Conservation (phyloP, 345 rosid species). For the Eucalyptus globulus region DNA sequence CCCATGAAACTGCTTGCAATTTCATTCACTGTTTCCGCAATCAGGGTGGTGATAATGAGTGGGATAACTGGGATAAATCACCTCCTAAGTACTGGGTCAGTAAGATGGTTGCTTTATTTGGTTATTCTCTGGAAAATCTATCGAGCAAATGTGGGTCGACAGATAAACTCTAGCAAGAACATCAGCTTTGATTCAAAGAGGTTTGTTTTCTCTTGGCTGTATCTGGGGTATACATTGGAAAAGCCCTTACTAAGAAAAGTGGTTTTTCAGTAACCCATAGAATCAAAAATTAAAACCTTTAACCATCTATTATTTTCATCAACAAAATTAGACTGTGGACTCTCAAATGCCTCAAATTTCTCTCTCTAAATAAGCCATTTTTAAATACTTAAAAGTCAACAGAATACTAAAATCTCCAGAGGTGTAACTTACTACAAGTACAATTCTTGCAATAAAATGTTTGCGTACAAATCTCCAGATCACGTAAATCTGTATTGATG, state of each 20-base stretch:
- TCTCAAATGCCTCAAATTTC: background rate
- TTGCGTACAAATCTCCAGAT: background rate
- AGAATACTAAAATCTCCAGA: background rate
- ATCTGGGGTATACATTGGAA: background rate
- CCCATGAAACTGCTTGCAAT: constrained; percentile 88
- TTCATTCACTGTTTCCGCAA: constrained; percentile 91
- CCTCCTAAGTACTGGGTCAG: constrained; percentile 82
- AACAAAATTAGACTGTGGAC: background rate
- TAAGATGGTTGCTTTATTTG: constrained; percentile 82
- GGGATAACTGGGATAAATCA: constrained; percentile 94
- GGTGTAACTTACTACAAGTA: background rate
- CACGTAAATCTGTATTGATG: background rate
- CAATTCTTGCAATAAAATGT: background rate
- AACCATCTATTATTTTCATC: background rate
- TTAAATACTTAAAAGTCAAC: background rate
- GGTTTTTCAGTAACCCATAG: background rate
- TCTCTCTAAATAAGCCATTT: background rate
- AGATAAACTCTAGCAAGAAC: constrained; percentile 12
- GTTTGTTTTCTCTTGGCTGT: constrained; percentile 1
- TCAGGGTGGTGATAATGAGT: constrained; percentile 95
- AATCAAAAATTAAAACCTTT: background rate
- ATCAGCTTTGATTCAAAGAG: constrained; percentile 21
- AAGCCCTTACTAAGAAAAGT: background rate
- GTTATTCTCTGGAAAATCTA: constrained; percentile 41
- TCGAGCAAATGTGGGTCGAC: constrained; percentile 5